A percentile compares a stretch with the other conserved stretches of the same genome.
phyloP scores from a whole-genome alignment of 148 eudicot genomes.

The Nyssa sinensis region DNA sequence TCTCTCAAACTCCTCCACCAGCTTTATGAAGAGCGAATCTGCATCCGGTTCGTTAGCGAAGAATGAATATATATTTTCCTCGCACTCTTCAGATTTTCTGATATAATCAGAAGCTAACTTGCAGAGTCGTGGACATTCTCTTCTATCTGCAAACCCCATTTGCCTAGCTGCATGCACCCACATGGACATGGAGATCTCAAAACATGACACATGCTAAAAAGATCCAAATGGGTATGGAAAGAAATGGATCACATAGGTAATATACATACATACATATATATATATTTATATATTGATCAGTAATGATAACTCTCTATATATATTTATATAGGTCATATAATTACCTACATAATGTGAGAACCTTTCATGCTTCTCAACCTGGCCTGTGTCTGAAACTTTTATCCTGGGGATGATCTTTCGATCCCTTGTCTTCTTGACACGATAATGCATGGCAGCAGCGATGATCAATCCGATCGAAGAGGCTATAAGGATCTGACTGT shows the following conservation, averaged over 20 bases:
- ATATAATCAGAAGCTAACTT: constrained; percentile 89
- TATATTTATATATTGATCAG: not conserved
- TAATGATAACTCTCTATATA: too few relatives aligned
- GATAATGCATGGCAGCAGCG: constrained; percentile 51
- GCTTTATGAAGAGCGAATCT: constrained; percentile 86
- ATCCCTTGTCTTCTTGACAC: constrained; percentile 41
- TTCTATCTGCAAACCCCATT: constrained; percentile 69
- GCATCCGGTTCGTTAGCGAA: constrained; percentile 68
- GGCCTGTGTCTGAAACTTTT: constrained; percentile 49
- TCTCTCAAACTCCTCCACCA: constrained; percentile 93
- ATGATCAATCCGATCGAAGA: constrained; percentile 61
- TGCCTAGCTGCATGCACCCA: constrained; percentile 74
- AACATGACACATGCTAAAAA: too few relatives aligned
- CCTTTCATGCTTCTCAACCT: constrained; percentile 68
- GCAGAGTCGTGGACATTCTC: constrained; percentile 75
- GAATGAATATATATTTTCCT: constrained; percentile 74
- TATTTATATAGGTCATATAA: constrained; percentile 5
- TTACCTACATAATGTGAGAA: constrained; percentile 96
- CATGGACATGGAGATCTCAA: too few relatives aligned
- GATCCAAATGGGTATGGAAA: not conserved
- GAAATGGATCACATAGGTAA: not conserved
- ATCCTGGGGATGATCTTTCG: constrained; percentile 59
- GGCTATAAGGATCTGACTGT: constrained; percentile 49
- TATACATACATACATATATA: not conserved
- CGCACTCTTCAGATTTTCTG: constrained; percentile 71